Base-by-base conservation (phyloP, 1,139 yeast species). In the Geotrichum macrosporum region DNA sequence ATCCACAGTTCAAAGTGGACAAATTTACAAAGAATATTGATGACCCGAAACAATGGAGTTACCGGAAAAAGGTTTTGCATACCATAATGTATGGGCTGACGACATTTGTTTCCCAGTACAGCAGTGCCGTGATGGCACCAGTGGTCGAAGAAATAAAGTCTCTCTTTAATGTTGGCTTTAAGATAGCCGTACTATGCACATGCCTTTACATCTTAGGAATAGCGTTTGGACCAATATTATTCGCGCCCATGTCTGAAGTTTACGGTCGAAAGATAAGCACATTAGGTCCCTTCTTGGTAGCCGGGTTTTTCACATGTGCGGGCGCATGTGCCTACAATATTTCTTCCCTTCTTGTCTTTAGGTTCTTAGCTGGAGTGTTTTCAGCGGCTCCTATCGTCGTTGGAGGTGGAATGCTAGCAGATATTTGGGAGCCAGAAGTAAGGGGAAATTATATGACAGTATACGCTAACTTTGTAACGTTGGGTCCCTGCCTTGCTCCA, bases 231-330 rank as follows among this genome's bases (percentile, higher is more conserved):
- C 94, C 95, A 0, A 67, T 84, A 54, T 65, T 84, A 35, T 76
- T 88, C 71, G 86, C 89, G 3, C 95, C 95, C 3, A 65, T 85
- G 35, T 81, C 89, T 13, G 95, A 85, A 62, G 77, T 81, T 53
- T 76, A 78, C 49, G 95, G 95, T 6, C 72, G 95, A 50, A 78
- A 80, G 57, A 69, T 78, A 1, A 86, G 86, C 1, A 84, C 81
- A 56, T 66, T 82, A 42, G 66, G 77, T 34, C 83, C 88, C 0
- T 73, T 81, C 50, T 70, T 76, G 12, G 62, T 84, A 10, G 48
- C 49, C 2, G 42, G 39, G 8, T 21, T 66, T 73, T 8, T 80
- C 78, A 65, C 76, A 77, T 54, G 70, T 79, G 47, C 74, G 82
- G 1, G 74, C 77, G 46, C 81, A 79, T 5, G 68, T 19, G 78